Conservation (phyloP, 345 rosid species). For the Trapa incisa region DNA sequence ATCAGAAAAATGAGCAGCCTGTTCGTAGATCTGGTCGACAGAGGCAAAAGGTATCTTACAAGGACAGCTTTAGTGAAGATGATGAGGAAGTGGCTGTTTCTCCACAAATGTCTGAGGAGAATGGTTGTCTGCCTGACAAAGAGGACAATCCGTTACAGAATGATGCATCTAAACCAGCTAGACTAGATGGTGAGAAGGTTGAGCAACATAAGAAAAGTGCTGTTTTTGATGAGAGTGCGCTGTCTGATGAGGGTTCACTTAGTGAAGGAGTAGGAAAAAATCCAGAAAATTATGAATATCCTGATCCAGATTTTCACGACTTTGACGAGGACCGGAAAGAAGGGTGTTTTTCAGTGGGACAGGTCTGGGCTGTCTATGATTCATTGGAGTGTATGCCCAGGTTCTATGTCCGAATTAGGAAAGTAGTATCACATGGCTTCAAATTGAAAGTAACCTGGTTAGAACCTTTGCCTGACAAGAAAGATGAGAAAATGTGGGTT, state of each 20-base stretch:
- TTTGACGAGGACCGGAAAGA: slow-evolving; percentile 40
- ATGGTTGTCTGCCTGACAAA: slow-evolving; percentile 11
- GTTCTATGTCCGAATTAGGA: slow-evolving; percentile 59
- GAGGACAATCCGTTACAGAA: slow-evolving; percentile 15
- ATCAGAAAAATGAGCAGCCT: slow-evolving; percentile 19
- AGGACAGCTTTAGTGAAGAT: slow-evolving; percentile 56
- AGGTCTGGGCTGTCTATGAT: slow-evolving; percentile 72
- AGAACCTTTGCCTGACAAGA: slow-evolving; percentile 52
- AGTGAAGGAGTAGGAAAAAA: slow-evolving; percentile 15
- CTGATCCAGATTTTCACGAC: slow-evolving; percentile 63
- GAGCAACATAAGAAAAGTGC: slow-evolving; percentile 11
- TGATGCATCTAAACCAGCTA: slow-evolving; percentile 11
- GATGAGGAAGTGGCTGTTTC: slow-evolving; percentile 27
- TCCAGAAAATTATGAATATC: slow-evolving; percentile 18
- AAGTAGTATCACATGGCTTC: slow-evolving; percentile 30
- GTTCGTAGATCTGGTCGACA: slow-evolving; percentile 56
- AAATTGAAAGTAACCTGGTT: slow-evolving; percentile 57
- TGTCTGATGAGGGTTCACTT: slow-evolving; percentile 6
- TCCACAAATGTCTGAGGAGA: slow-evolving; percentile 25
- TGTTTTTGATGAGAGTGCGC: slow-evolving; percentile 7
- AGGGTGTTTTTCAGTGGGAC: slow-evolving; percentile 41
- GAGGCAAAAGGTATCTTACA: slow-evolving; percentile 53
- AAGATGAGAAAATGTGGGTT: slow-evolving; percentile 37
- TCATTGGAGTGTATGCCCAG: slow-evolving; percentile 60
- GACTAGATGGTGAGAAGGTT: slow-evolving; percentile 14